Percentiles rank a stretch among this genome's conserved stretches.
These are phyloP conservation scores for Biscogniauxia sp. DNA, from an alignment of 2,329 filamentous ascomycete species.

Conservation along the genomic window DNA sequence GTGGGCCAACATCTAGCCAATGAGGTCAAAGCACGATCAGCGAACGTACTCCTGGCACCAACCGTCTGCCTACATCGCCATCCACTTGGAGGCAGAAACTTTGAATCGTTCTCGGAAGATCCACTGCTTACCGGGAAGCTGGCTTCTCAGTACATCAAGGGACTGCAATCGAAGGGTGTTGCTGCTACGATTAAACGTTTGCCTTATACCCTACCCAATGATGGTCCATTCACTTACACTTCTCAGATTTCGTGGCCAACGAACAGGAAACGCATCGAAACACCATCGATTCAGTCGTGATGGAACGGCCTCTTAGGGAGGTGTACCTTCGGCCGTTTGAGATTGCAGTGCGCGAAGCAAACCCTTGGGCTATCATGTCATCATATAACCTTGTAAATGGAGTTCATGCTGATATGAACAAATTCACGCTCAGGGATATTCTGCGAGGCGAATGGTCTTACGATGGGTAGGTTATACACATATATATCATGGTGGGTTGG, in stretches of 20 bases:
- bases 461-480: constrained; percentile 45
- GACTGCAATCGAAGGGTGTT: constrained; percentile 70
- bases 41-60: constrained; percentile 71
- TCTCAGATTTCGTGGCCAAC: constrained; percentile 59
- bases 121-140: constrained; percentile 73
- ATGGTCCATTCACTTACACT: constrained; percentile 15
- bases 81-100: constrained; percentile 80
- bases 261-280: constrained; percentile 69
- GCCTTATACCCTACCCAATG: constrained; percentile 17
- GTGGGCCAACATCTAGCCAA: constrained; percentile 69
- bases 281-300: constrained; percentile 62
- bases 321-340: constrained; percentile 74
- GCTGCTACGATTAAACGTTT: constrained; percentile 76
- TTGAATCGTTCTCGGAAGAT: constrained; percentile 85
- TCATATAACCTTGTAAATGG: constrained; percentile 69
- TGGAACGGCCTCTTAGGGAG: constrained; percentile 65
- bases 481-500: background rate
- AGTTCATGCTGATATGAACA: constrained; percentile 57
- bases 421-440: constrained; percentile 53
- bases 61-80: constrained; percentile 81
- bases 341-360: constrained; percentile 66
- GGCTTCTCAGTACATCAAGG: constrained; percentile 69
- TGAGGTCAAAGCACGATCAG: constrained; percentile 70
- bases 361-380: constrained; percentile 68
- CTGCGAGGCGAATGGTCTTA: constrained; percentile 62